These are phyloP conservation scores for Polysphondylium violaceum DNA, from an alignment of 78 protist genomes.

Conservation along the genomic window DNA sequence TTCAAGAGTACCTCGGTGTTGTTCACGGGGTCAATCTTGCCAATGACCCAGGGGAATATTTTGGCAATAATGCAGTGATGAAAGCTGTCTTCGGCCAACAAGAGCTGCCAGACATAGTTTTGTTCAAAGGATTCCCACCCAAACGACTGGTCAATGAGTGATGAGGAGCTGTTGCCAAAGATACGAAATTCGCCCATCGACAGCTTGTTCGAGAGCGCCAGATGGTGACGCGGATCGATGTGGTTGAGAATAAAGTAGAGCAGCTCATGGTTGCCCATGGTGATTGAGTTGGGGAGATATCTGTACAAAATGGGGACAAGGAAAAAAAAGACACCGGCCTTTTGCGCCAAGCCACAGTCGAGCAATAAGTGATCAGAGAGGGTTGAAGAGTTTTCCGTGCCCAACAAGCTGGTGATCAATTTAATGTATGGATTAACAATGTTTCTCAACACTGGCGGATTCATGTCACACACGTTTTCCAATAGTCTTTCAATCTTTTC, in stretches of 20 bases:
- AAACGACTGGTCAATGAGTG: constrained; percentile 5
- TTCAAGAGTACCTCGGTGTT: constrained; percentile 31
- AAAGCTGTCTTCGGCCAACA: constrained; percentile 40
- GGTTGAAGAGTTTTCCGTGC: background rate
- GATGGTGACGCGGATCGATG: constrained; percentile 43
- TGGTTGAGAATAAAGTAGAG: constrained; percentile 8
- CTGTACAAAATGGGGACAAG: constrained; percentile 41
- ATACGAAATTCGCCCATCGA: constrained; percentile 70
- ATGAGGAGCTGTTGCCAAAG: constrained; percentile 23
- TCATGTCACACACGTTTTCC: constrained; percentile 21
- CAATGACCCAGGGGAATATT: constrained; percentile 7
- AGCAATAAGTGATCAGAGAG: constrained; percentile 16
- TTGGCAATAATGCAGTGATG: constrained; percentile 12
- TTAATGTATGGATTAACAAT: constrained; percentile 17
- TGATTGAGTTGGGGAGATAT: constrained; percentile 6
- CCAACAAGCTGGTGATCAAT: background rate
- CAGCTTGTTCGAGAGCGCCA: constrained; percentile 21
- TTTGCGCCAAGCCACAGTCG: constrained; percentile 15
- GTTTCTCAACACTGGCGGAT: no score
- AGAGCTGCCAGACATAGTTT: constrained; percentile 42
- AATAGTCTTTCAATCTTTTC: constrained; percentile 43
- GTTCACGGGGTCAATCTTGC: constrained; percentile 18
- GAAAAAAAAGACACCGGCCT: background rate
- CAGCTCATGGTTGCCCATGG: constrained; percentile 40
- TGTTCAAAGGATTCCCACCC: constrained; percentile 65